A percentile compares a stretch with the other conserved stretches of the same genome.
These are phyloP conservation scores for Sclerotinia glacialis DNA, from an alignment of 2,329 filamentous ascomycete genomes.

Conservation along the genomic window DNA sequence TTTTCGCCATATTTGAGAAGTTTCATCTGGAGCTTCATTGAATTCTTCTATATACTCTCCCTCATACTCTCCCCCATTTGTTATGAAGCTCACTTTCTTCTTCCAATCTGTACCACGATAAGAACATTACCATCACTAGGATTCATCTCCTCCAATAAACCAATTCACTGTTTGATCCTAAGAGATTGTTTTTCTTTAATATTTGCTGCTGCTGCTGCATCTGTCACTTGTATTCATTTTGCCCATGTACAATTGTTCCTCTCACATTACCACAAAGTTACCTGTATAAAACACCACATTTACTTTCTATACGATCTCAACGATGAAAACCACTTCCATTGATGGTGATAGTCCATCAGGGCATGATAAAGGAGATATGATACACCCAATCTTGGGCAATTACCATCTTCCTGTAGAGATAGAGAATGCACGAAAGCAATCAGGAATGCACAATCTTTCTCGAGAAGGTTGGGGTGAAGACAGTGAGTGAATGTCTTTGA, in stretches of 20 bases:
- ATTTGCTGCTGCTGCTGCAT: neutral
- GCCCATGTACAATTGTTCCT: neutral
- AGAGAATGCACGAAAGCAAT: slow-evolving; percentile 20
- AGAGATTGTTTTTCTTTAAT: neutral
- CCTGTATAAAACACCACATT: neutral
- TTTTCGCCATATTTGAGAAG: neutral
- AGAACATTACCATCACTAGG: neutral
- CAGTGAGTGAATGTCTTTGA: slow-evolving; percentile 18
- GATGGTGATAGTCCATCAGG: neutral
- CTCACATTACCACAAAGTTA: neutral
- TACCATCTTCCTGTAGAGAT: slow-evolving; percentile 22
- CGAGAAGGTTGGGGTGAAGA: slow-evolving; percentile 29
- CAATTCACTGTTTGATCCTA: neutral
- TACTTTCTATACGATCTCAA: neutral
- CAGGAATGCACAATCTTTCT: slow-evolving; percentile 25
- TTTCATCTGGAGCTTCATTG: neutral
- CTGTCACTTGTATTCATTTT: neutral
- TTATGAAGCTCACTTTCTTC: neutral
- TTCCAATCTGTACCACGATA: neutral
- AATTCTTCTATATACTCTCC: neutral
- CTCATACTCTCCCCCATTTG: neutral
- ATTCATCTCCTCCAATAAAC: neutral
- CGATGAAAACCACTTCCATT: neutral
- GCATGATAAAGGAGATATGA: neutral
- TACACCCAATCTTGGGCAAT: slow-evolving; percentile 19